A percentile compares a stretch with the other conserved stretches of the same genome.
Evolutionary conservation across 371 early-diverging fungal genomes (phyloP).

Genomic region (Mortierella sp.): DNA sequence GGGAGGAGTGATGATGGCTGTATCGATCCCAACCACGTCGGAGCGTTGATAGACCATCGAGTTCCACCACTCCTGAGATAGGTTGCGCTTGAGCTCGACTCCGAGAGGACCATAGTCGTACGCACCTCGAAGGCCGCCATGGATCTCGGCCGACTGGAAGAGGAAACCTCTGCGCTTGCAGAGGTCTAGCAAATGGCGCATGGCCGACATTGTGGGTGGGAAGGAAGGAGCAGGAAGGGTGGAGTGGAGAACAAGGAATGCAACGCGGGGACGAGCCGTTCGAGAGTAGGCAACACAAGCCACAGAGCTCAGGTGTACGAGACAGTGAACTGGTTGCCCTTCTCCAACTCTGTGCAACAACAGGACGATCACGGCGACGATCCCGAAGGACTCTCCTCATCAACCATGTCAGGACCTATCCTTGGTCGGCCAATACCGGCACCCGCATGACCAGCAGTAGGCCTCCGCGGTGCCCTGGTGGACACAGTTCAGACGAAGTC

Average conservation of each 20-base stretch:
- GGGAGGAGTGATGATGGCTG: conserved; percentile 72
- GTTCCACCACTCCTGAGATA: conserved; percentile 76
- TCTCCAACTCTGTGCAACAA: no score
- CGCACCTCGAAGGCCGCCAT: conserved; percentile 76
- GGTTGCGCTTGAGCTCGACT: conserved; percentile 73
- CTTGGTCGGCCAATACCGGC: conserved; percentile 25
- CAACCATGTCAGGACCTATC: conserved; percentile 33
- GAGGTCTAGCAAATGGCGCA: conserved; percentile 55
- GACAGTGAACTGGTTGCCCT: no score
- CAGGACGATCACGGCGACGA: no score
- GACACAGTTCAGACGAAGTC: conserved; percentile 47
- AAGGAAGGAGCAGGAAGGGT: background rate
- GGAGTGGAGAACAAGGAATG: background rate
- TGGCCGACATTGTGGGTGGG: conserved; percentile 35
- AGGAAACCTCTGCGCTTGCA: conserved; percentile 73
- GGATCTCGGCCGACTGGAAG: conserved; percentile 74
- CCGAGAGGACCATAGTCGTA: conserved; percentile 82
- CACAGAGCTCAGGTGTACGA: no score
- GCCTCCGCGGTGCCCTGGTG: no score
- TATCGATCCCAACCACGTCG: no score
- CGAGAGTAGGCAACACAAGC: no score
- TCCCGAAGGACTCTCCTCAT: no score
- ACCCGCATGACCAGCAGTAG: conserved; percentile 23
- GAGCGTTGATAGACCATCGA: no score
- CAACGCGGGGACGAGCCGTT: no score